A percentile compares a stretch with the other conserved stretches of the same genome.
Conservation (phyloP, 176 grass and related monocot genomes). For the Sorghum bicolor region Sorghum_bicolor_NCBIv3 NC_012873.2:61375501-61376000, state of each 20-base stretch:
- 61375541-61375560: not conserved
- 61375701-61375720: not conserved
- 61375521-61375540: not conserved
- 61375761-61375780: constrained; percentile 17
- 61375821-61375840: constrained; percentile 76
- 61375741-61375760: constrained; percentile 49
- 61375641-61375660: constrained; percentile 44
- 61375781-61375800: no score
- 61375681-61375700: not conserved
- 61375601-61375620: not conserved
- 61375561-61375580: constrained; percentile 35
- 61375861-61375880: constrained; percentile 19
- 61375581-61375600: constrained; percentile 12
- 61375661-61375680: not conserved
- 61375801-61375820: no score
- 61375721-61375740: not conserved
- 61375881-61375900: constrained; percentile 43
- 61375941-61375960: not conserved
- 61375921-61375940: constrained; percentile 10
- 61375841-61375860: constrained; percentile 44
- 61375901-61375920: constrained; percentile 24
- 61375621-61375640: constrained; percentile 25
- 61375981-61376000: constrained; percentile 13
- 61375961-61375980: constrained; percentile 27
- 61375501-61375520: not conserved